Evolutionary conservation across 2,329 filamentous ascomycete genomes (phyloP), one percentile per base, ranked within the genome.

Genomic region (Ophiostoma populinum): DNA sequence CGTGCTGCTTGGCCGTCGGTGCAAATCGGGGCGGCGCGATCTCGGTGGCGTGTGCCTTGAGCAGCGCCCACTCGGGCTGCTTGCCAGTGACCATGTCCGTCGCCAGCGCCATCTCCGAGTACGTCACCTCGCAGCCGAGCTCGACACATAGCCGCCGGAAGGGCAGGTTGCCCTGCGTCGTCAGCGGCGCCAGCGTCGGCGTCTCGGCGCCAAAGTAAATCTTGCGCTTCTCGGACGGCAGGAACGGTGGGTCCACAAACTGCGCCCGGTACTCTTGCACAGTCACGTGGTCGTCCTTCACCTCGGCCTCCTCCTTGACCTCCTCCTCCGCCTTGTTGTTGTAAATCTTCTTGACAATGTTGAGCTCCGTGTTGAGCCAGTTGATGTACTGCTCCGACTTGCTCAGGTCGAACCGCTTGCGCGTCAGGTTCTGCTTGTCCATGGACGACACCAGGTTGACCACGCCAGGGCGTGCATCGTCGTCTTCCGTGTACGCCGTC

Each of bases 21-120:
- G 58, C 65, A 49, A 82, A 75, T 24, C 66, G 70, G 13, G 87
- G 87, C 17, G 83, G 71, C 16, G 60, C 55, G 13, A 78, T 62
- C 55, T 98, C 90, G 6, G 76, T 80, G 51, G 85, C 75, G 51
- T 98, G 90, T 3, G 82, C 82, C 55, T 90, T 92, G 65, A 95
- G 72, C 37, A 98, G 63, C 15, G 90, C 85, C 90, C 90, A 98
- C 59, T 98, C 90, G 2, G 76, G 67, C 56, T 87, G 92, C 43
- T 80, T 72, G 24, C 90, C 90, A 54, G 94, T 85, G 6, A 98
- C 67, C 27, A 98, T 59, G 8, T 87, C 86, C 55, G 92, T 61
- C 19, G 82, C 76, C 69, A 98, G 80, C 4, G 87, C 90, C 90
- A 98, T 98, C 56, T 98, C 90, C 0, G 87, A 95, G 61, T 93